Conservation (phyloP, 2,329 filamentous ascomycete species). For the Cyphellophora europaea region DNA sequence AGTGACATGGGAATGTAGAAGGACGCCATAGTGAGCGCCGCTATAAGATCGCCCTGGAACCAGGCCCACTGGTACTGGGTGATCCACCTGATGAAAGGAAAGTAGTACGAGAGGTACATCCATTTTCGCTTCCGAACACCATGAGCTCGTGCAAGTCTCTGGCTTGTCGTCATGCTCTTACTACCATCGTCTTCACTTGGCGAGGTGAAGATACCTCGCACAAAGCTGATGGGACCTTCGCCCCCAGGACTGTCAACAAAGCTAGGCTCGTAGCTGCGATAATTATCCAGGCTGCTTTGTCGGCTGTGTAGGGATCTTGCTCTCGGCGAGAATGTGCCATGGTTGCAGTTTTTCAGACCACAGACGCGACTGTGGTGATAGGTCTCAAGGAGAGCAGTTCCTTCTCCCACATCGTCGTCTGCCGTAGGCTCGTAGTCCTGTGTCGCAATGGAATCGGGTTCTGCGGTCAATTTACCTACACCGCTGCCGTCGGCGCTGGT, state of each 20-base stretch:
- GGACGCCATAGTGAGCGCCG: slow-evolving; percentile 91
- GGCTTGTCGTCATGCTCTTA: slow-evolving; percentile 56
- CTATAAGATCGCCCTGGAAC: slow-evolving; percentile 74
- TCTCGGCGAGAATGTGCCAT: slow-evolving; percentile 69
- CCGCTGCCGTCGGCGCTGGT: too few species aligned
- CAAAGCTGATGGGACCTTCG: neutral
- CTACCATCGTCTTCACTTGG: slow-evolving; percentile 22
- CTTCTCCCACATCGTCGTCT: slow-evolving; percentile 4
- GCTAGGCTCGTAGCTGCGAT: too few species aligned
- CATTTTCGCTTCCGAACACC: slow-evolving; percentile 62
- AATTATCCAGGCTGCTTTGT: slow-evolving; percentile 22
- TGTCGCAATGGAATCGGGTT: slow-evolving; percentile 9
- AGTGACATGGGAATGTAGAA: slow-evolving; percentile 98
- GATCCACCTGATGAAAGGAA: slow-evolving; percentile 87
- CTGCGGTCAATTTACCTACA: slow-evolving; percentile 1
- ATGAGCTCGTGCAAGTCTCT: slow-evolving; percentile 60
- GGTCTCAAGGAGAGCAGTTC: slow-evolving; percentile 29
- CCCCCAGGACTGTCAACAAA: neutral
- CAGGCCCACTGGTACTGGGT: slow-evolving; percentile 75
- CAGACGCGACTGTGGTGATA: slow-evolving; percentile 29
- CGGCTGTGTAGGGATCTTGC: slow-evolving; percentile 42
- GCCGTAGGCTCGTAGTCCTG: slow-evolving; percentile 3
- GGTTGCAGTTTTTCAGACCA: slow-evolving; percentile 45
- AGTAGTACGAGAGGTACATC: slow-evolving; percentile 90
- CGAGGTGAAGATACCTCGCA: neutral